Conservation (phyloP, 371 early-diverging fungal species). For the Mucor mucedo region DNA sequence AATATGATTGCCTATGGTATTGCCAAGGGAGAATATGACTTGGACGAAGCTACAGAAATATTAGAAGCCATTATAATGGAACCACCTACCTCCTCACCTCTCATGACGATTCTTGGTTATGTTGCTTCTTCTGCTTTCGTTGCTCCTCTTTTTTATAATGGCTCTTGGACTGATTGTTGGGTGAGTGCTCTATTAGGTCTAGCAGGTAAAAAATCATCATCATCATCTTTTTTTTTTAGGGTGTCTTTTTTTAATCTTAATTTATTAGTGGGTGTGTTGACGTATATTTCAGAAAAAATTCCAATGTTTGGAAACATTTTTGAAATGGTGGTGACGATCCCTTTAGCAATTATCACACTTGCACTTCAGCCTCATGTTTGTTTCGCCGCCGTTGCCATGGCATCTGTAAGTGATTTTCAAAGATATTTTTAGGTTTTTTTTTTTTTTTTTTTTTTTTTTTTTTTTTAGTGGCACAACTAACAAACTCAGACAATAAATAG, state of each 20-base stretch:
- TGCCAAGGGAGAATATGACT: conserved; percentile 46
- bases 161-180: conserved; percentile 66
- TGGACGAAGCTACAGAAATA: conserved; percentile 61
- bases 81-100: conserved; percentile 55
- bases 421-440: background rate
- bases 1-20: conserved; percentile 60
- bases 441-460: background rate
- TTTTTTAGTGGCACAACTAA: background rate
- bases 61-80: conserved; percentile 62
- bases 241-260: background rate
- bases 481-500: conserved; percentile 12
- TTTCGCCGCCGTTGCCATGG: conserved; percentile 62
- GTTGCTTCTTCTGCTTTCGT: conserved; percentile 62
- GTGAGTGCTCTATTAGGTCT: conserved; percentile 64
- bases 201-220: conserved; percentile 30
- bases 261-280: conserved; percentile 55
- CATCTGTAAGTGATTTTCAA: conserved; percentile 38
- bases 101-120: conserved; percentile 58
- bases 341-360: conserved; percentile 63
- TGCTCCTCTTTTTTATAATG: conserved; percentile 68
- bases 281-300: conserved; percentile 64
- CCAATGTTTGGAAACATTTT: conserved; percentile 69
- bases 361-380: conserved; percentile 57
- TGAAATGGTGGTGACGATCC: conserved; percentile 66
- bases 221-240: background rate